These are phyloP conservation scores for Populus simonii DNA, from an alignment of 345 rosid genomes.

Conservation along the genomic window DNA sequence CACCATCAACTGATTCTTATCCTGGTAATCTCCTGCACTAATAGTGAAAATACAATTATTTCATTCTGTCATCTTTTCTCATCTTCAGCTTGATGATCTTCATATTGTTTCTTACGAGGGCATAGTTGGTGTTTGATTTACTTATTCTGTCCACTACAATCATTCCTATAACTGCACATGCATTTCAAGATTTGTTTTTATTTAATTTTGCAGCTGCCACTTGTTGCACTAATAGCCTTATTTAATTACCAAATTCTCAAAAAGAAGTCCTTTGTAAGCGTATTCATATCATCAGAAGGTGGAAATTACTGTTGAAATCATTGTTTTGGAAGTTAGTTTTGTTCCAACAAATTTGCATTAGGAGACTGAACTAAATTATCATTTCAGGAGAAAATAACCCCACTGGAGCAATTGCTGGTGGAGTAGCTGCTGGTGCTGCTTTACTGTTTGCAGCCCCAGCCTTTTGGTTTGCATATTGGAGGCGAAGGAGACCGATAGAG, in stretches of 20 bases:
- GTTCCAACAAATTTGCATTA: background rate
- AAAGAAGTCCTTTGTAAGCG: background rate
- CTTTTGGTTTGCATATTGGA: constrained; percentile 28
- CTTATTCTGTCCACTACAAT: background rate
- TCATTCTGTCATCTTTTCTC: background rate
- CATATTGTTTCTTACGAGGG: background rate
- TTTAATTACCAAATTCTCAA: background rate
- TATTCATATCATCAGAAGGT: background rate
- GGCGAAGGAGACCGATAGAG: constrained; percentile 27
- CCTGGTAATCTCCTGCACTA: constrained; percentile 47
- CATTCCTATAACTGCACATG: background rate
- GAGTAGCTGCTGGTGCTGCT: constrained; percentile 40
- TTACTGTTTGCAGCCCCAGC: constrained; percentile 35
- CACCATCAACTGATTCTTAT: constrained; percentile 66
- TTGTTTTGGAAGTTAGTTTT: background rate
- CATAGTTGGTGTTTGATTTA: background rate
- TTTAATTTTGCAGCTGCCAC: background rate
- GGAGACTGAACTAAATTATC: background rate
- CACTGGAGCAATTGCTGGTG: constrained; percentile 37
- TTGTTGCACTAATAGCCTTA: background rate
- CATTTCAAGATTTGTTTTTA: background rate
- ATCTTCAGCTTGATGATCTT: background rate
- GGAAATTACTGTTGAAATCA: background rate
- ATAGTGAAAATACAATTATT: background rate
- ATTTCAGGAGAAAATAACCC: constrained; percentile 20